Evolutionary conservation across 805 yeast genomes (phyloP).

Genomic region (Peterozyma xylosa): DNA sequence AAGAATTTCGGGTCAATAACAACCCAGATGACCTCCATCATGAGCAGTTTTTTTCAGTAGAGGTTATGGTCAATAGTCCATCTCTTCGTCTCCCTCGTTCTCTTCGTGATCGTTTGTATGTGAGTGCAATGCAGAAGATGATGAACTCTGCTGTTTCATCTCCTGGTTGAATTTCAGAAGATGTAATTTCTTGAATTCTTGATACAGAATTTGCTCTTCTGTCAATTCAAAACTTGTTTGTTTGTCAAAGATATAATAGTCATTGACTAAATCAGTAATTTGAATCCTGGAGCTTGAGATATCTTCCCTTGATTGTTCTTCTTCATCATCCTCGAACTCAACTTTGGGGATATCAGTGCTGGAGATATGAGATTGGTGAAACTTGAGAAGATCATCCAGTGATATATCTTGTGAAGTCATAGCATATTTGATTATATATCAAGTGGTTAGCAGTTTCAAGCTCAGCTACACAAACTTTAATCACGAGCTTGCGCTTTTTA

Average conservation of each 20-base stretch:
- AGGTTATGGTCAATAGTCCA: too few relatives aligned
- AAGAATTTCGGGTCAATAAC: too few relatives aligned
- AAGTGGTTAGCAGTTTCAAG: too few relatives aligned
- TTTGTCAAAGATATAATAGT: conserved; percentile 2
- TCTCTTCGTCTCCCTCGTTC: too few relatives aligned
- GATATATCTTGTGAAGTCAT: background rate
- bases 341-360: background rate
- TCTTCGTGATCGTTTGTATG: too few relatives aligned
- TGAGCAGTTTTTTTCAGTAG: too few relatives aligned
- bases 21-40: too few relatives aligned
- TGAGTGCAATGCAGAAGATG: too few relatives aligned
- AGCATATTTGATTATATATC: too few relatives aligned
- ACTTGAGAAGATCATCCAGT: background rate
- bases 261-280: conserved; percentile 4
- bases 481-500: too few relatives aligned
- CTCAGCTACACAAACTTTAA: too few relatives aligned
- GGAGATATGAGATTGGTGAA: background rate
- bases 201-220: background rate
- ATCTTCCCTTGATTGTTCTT: background rate
- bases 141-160: background rate
- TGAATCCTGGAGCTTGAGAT: background rate
- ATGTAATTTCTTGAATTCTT: conserved; percentile 2
- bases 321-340: conserved; percentile 1
- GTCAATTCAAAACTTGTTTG: background rate
- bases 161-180: background rate